Evolutionary conservation across 495 filamentous ascomycete genomes (phyloP).

Genomic region (Aspergillus cristatus): DNA sequence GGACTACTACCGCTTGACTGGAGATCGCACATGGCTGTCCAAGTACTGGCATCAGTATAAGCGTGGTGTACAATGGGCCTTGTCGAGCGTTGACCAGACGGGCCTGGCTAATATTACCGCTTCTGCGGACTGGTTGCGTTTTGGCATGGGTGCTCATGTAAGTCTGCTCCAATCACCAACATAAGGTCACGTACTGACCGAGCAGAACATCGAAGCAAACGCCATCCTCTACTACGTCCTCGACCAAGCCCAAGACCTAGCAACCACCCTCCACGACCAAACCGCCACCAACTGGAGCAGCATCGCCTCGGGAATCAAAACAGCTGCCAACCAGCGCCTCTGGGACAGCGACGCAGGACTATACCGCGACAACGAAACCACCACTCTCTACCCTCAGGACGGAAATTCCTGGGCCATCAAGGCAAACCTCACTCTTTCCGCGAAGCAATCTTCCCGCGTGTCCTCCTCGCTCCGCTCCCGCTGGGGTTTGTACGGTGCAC

Average conservation of each 20-base stretch:
- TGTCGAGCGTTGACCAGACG: slow-evolving; percentile 32
- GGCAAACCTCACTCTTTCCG: slow-evolving; percentile 22
- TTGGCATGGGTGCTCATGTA: slow-evolving; percentile 27
- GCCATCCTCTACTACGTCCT: slow-evolving; percentile 28
- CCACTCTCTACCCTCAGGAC: slow-evolving; percentile 36
- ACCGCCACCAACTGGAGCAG: slow-evolving; percentile 11
- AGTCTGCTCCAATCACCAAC: slow-evolving; percentile 3
- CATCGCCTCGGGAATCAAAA: slow-evolving; percentile 13
- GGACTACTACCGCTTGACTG: slow-evolving; percentile 44
- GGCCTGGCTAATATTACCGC: slow-evolving; percentile 43
- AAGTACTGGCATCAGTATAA: slow-evolving; percentile 38
- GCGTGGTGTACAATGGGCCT: slow-evolving; percentile 36
- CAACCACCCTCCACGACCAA: slow-evolving; percentile 14
- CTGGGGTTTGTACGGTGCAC: slow-evolving; percentile 48
- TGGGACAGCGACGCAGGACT: slow-evolving; percentile 21
- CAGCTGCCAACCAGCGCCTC: slow-evolving; percentile 21
- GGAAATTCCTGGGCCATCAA: slow-evolving; percentile 39
- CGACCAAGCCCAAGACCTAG: slow-evolving; percentile 17
- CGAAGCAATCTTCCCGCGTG: slow-evolving; percentile 15
- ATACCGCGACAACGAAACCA: slow-evolving; percentile 27
- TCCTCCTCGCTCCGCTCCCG: slow-evolving; percentile 33
- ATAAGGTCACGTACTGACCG: not conserved
- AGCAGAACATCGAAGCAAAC: slow-evolving; percentile 25
- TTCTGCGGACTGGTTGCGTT: slow-evolving; percentile 39
- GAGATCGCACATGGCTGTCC: slow-evolving; percentile 36